Conservation (phyloP, 139 green algal species). For the Deuterostichococcus epilithicus region DNA sequence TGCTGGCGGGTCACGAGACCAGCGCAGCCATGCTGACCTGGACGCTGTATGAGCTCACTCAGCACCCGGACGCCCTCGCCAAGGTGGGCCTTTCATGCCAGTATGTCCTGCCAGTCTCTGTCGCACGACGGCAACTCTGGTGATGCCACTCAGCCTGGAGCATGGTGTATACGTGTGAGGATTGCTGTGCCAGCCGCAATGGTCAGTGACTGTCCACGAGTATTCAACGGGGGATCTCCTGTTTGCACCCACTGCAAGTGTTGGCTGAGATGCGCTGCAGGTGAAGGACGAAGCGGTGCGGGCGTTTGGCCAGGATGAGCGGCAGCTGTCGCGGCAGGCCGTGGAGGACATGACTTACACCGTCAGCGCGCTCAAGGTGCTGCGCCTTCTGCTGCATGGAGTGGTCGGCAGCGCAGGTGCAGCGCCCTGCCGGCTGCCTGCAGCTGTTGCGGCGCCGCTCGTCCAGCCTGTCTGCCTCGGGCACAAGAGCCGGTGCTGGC, state of each 20-base stretch:
- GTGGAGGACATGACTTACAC: conserved; percentile 79
- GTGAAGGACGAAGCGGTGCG: conserved; percentile 42
- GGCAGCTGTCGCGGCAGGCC: conserved; percentile 34
- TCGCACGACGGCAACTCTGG: neutral
- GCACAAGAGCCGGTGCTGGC: no score
- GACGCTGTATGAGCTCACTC: conserved; percentile 74
- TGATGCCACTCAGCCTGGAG: neutral
- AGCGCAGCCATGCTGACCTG: conserved; percentile 90
- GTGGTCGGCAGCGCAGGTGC: no score
- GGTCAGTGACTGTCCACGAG: neutral
- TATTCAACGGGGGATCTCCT: neutral
- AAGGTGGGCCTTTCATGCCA: conserved; percentile 18
- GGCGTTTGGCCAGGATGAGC: conserved; percentile 42
- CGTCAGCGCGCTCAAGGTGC: conserved; percentile 73
- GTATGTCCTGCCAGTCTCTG: neutral
- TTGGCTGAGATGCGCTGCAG: conserved; percentile 19
- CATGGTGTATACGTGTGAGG: no score
- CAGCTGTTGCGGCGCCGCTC: no score
- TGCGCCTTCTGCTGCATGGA: no score
- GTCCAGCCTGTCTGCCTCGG: no score
- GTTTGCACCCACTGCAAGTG: neutral
- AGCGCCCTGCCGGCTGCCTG: no score
- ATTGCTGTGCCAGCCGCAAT: neutral
- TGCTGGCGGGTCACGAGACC: conserved; percentile 94
- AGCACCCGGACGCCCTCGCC: conserved; percentile 21